These are phyloP conservation scores for Metschnikowia corniflorae DNA, from an alignment of 805 yeast species.

Conservation along the genomic window DNA sequence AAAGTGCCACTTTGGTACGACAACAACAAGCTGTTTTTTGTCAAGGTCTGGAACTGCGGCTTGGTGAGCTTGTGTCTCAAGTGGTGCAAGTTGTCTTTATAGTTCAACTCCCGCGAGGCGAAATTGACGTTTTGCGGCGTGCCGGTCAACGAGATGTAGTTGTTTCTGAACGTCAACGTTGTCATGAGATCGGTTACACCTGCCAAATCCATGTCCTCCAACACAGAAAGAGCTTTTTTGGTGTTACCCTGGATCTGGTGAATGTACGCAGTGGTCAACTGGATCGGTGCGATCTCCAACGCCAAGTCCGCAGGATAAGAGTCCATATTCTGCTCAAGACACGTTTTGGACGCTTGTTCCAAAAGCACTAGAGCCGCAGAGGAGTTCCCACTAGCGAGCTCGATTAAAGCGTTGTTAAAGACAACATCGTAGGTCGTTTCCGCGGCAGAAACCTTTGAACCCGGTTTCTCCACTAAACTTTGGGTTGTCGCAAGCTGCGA, in stretches of 20 bases:
- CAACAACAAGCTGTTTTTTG: constrained; percentile 45
- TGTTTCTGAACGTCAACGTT: constrained; percentile 43
- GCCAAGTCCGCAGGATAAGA: constrained; percentile 40
- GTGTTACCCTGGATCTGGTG: constrained; percentile 25
- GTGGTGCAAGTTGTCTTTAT: constrained; percentile 20
- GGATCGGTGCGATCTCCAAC: constrained; percentile 57
- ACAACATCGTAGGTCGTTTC: constrained; percentile 50
- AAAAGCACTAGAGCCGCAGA: constrained; percentile 41
- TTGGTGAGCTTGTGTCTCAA: constrained; percentile 24
- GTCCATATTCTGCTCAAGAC: constrained; percentile 36
- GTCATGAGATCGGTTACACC: constrained; percentile 37
- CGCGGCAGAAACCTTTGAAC: constrained; percentile 11
- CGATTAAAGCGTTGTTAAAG: constrained; percentile 57
- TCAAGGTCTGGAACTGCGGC: constrained; percentile 38
- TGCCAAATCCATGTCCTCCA: constrained; percentile 19
- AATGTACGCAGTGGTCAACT: constrained; percentile 57
- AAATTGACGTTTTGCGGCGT: constrained; percentile 18
- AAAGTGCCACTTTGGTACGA: constrained; percentile 39
- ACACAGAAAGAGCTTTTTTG: constrained; percentile 9
- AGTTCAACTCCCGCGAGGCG: constrained; percentile 33
- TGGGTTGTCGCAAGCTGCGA: constrained; percentile 40
- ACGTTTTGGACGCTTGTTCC: constrained; percentile 42
- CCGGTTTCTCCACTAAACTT: constrained; percentile 1
- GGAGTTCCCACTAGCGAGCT: constrained; percentile 40
- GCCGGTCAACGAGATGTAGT: constrained; percentile 31